Conservation (phyloP, 768 basidiomycete genomes). For the Tylopilus subfusipes region DNA sequence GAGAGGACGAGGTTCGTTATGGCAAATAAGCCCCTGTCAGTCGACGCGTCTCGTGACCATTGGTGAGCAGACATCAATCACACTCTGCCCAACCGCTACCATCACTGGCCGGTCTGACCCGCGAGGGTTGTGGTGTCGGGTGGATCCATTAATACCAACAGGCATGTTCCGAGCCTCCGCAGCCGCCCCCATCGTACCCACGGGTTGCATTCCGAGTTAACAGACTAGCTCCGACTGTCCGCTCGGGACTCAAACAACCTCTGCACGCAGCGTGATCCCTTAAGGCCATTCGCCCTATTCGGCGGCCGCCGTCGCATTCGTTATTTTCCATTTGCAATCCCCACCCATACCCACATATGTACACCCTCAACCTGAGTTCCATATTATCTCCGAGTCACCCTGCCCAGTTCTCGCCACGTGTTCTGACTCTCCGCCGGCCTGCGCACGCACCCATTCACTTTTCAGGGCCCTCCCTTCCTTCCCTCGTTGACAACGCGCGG, state of each 20-base stretch:
- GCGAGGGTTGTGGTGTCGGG: background rate
- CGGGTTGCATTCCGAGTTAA: background rate
- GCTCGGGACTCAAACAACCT: background rate
- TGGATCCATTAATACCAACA: background rate
- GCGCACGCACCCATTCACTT: background rate
- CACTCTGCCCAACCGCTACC: too few relatives aligned
- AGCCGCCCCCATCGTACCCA: background rate
- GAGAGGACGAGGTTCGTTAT: background rate
- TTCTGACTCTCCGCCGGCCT: background rate
- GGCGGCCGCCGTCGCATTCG: background rate
- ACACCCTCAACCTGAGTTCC: conserved; percentile 23
- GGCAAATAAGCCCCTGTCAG: conserved; percentile 10
- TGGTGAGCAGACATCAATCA: too few relatives aligned
- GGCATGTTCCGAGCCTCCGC: background rate
- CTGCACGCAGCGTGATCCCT: too few relatives aligned
- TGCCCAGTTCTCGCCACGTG: conserved; percentile 7
- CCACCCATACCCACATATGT: background rate
- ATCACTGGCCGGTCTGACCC: too few relatives aligned
- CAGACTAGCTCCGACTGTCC: background rate
- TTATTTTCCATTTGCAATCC: conserved; percentile 10
- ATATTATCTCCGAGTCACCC: too few relatives aligned
- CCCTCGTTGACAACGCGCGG: conserved; percentile 28
- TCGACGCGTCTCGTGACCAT: background rate
- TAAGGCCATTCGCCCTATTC: too few relatives aligned
- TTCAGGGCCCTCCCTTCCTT: background rate